A percentile compares a stretch with the other conserved stretches of the same genome.
Conservation (phyloP, 805 yeast species). For the Groenewaldozyma tartarivorans region DNA sequence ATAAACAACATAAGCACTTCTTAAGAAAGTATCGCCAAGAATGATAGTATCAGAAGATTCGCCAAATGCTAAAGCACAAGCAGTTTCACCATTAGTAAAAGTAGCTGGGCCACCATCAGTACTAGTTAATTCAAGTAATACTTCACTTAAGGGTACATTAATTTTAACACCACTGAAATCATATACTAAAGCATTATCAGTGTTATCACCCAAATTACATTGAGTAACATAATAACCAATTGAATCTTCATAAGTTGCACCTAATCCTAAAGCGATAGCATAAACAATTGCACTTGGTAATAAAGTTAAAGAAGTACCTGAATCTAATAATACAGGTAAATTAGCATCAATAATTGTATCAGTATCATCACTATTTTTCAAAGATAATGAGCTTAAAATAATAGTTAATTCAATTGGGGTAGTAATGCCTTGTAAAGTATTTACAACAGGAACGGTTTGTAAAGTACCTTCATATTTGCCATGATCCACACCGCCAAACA, state of each 20-base stretch:
- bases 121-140: constrained; percentile 12
- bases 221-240: constrained; percentile 17
- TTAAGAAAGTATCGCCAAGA: constrained; percentile 43
- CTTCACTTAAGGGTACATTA: constrained; percentile 19
- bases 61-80: constrained; percentile 10
- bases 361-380: constrained; percentile 1
- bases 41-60: constrained; percentile 22
- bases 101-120: constrained; percentile 13
- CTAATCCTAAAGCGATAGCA: constrained; percentile 27
- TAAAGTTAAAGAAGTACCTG: constrained; percentile 18
- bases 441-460: constrained; percentile 16
- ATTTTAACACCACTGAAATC: constrained; percentile 19
- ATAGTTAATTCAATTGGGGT: constrained; percentile 14
- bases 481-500: constrained; percentile 47
- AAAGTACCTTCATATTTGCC: constrained; percentile 35
- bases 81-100: constrained; percentile 30
- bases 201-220: constrained; percentile 17
- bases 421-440: constrained; percentile 7
- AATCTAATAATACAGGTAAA: constrained; percentile 16
- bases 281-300: constrained; percentile 20
- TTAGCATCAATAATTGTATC: constrained; percentile 4
- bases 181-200: constrained; percentile 9
- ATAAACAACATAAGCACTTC: constrained; percentile 55
- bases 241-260: constrained; percentile 29
- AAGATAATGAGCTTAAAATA: constrained; percentile 3